Evolutionary conservation across 352 stramenopile genomes (phyloP).

Genomic region (Hyaloperonospora brassicae): DNA sequence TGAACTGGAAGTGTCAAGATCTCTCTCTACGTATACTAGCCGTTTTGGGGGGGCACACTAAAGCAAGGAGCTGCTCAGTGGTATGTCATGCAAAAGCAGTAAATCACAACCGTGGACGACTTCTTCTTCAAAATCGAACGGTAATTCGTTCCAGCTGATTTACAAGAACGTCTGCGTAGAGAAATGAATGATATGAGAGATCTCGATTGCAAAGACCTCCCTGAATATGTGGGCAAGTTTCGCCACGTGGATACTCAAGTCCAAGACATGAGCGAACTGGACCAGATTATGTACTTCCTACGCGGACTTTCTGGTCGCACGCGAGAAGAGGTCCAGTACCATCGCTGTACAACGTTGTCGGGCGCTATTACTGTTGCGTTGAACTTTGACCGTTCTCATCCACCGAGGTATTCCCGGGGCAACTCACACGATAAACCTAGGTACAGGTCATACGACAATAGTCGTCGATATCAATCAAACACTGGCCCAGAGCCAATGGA

Average conservation of each 20-base stretch:
- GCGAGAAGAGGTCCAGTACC: too few relatives aligned
- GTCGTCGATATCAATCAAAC: not conserved
- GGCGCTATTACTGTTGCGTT: too few relatives aligned
- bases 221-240: not conserved
- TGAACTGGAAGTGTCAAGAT: slow-evolving; percentile 6
- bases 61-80: slow-evolving; percentile 11
- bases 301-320: not conserved
- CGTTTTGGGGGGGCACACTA: slow-evolving; percentile 5
- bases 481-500: slow-evolving; percentile 11
- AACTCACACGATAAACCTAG: not conserved
- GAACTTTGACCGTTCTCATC: too few relatives aligned
- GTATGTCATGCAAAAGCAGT: slow-evolving; percentile 9
- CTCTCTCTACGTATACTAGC: not conserved
- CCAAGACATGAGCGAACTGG: not conserved
- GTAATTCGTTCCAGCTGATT: slow-evolving; percentile 3
- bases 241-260: slow-evolving; percentile 6
- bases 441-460: slow-evolving; percentile 11
- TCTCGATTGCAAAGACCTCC: not conserved
- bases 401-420: too few relatives aligned
- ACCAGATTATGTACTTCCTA: slow-evolving; percentile 8
- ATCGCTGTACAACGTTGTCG: too few relatives aligned
- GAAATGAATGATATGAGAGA: slow-evolving; percentile 5
- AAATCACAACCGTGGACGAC: not conserved
- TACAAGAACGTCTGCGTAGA: slow-evolving; percentile 2
- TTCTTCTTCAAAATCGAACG: slow-evolving; percentile 7